phyloP scores from a whole-genome alignment of 345 rosid species.

The Salix purpurea region DNA sequence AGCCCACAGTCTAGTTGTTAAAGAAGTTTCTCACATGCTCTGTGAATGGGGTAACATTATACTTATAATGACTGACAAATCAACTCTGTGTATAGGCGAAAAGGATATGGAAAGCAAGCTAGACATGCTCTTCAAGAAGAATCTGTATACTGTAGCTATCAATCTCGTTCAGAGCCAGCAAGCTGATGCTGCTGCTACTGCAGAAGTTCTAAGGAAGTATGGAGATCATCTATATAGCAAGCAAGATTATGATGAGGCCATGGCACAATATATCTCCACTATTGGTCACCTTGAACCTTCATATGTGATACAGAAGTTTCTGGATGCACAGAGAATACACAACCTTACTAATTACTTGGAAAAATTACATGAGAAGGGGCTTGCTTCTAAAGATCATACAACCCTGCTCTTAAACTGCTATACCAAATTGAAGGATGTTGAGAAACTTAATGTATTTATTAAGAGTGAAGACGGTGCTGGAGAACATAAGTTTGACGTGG shows the following conservation, averaged over 20 bases:
- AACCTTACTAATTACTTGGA: constrained; percentile 96
- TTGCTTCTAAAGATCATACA: constrained; percentile 98
- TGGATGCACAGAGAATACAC: constrained; percentile 97
- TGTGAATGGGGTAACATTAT: constrained; percentile 94
- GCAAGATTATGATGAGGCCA: constrained; percentile 94
- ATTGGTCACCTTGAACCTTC: constrained; percentile 98
- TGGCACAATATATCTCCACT: constrained; percentile 89
- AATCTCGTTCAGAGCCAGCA: constrained; percentile 98
- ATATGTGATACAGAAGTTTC: constrained; percentile 94
- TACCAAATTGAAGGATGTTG: constrained; percentile 93
- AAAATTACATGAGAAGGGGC: constrained; percentile 90
- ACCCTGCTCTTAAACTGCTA: constrained; percentile 94
- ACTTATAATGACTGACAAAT: constrained; percentile 66
- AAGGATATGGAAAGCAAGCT: constrained; percentile 99
- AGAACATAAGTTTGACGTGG: constrained; percentile 93
- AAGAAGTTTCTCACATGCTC: constrained; percentile 88
- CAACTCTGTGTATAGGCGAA: constrained; percentile 78
- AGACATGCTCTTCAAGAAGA: constrained; percentile 97
- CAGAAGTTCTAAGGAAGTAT: constrained; percentile 93
- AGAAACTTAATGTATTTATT: constrained; percentile 81
- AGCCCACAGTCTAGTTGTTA: constrained; percentile 78
- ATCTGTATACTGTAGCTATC: constrained; percentile 85
- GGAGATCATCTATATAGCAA: constrained; percentile 93
- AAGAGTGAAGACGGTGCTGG: constrained; percentile 88
- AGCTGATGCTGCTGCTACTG: constrained; percentile 98